phyloP scores from a whole-genome alignment of 306 rosid species.

The Inga oerstediana region DNA sequence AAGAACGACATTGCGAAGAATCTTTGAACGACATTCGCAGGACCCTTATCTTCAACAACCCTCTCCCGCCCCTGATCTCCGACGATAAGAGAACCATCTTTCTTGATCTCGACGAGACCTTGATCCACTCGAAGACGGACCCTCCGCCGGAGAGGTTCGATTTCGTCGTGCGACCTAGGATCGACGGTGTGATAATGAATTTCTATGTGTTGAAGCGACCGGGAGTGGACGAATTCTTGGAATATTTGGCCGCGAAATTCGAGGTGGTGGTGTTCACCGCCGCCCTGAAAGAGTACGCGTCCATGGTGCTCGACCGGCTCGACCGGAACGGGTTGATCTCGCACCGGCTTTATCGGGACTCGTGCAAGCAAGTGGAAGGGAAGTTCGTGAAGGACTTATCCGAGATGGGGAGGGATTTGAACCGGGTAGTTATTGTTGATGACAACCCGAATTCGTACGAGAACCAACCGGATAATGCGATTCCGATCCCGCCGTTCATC shows the following conservation, averaged over 20 bases:
- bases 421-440: conserved; percentile 70
- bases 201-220: conserved; percentile 91
- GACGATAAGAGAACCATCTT: conserved; percentile 52
- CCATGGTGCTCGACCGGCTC: conserved; percentile 70
- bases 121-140: conserved; percentile 63
- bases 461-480: conserved; percentile 78
- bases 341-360: conserved; percentile 76
- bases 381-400: conserved; percentile 79
- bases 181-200: conserved; percentile 59
- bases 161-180: conserved; percentile 71
- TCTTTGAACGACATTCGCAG: conserved; percentile 30
- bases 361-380: conserved; percentile 69
- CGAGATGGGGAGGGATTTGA: conserved; percentile 64
- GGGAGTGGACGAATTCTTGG: conserved; percentile 70
- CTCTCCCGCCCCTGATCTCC: conserved; percentile 42
- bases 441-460: conserved; percentile 80
- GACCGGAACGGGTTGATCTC: conserved; percentile 62
- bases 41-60: conserved; percentile 47
- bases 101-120: conserved; percentile 87
- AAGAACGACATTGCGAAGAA: neutral
- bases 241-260: conserved; percentile 47
- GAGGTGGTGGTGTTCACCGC: conserved; percentile 95
- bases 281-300: conserved; percentile 77
- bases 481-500: conserved; percentile 61
- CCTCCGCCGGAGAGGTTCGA: conserved; percentile 64